phyloP scores from a whole-genome alignment of 1,139 yeast species.

The Sugiyamaella grinbergsii region DNA sequence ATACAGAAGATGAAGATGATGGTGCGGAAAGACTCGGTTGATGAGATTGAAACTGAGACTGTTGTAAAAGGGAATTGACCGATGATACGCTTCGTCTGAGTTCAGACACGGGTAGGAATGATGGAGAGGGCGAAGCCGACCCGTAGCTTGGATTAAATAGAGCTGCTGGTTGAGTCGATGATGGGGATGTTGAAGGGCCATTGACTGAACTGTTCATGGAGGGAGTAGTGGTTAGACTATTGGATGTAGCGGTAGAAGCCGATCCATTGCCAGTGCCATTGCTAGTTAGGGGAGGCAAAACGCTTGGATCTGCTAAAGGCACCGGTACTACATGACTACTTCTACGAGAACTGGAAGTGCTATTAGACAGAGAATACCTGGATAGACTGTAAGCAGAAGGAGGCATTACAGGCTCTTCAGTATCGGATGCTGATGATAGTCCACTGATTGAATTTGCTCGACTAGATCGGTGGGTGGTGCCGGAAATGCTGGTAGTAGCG shows the following conservation, averaged over 20 bases:
- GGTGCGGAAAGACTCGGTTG: constrained; percentile 11
- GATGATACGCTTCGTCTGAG: constrained; percentile 22
- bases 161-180: constrained; percentile 20
- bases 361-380: constrained; percentile 36
- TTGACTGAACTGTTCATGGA: constrained; percentile 19
- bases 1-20: constrained; percentile 13
- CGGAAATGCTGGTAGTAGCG: constrained; percentile 22
- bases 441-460: constrained; percentile 37
- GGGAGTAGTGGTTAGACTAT: constrained; percentile 17
- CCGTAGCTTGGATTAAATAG: constrained; percentile 21
- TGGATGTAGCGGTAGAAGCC: constrained; percentile 15
- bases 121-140: constrained; percentile 24
- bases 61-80: constrained; percentile 19
- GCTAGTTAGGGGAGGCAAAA: constrained; percentile 15
- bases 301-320: constrained; percentile 13
- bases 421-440: constrained; percentile 37
- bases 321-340: constrained; percentile 35
- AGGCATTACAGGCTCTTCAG: constrained; percentile 38
- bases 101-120: constrained; percentile 17
- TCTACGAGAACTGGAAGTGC: constrained; percentile 36
- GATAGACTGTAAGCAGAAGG: constrained; percentile 34
- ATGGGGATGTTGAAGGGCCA: constrained; percentile 18
- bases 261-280: constrained; percentile 17
- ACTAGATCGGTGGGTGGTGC: constrained; percentile 17
- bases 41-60: constrained; percentile 13